Conservation (phyloP, 257 asterid genomes). For the Nicotiana benthamiana region DNA sequence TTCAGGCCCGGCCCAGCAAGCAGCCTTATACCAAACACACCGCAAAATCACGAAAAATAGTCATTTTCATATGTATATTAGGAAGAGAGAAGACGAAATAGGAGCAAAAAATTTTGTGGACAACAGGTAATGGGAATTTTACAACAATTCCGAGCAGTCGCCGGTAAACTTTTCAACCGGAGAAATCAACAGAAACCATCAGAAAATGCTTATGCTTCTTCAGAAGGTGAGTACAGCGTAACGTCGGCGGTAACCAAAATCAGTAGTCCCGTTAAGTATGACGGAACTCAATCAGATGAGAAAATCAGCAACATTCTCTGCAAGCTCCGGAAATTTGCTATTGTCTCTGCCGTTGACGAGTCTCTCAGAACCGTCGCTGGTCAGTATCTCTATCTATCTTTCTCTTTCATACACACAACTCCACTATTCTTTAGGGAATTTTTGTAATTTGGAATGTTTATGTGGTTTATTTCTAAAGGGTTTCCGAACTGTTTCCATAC, state of each 20-base stretch:
- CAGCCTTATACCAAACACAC: no score
- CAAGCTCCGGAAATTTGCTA: conserved; percentile 45
- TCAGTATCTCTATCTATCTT: background rate
- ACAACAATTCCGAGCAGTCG: conserved; percentile 16
- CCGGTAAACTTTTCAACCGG: conserved; percentile 14
- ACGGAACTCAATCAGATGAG: conserved; percentile 22
- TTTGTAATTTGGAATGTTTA: background rate
- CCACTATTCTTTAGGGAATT: background rate
- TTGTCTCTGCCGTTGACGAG: conserved; percentile 46
- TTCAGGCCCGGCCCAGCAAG: no score
- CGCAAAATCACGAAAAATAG: background rate
- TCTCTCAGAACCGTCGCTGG: conserved; percentile 40
- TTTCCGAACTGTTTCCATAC: no score
- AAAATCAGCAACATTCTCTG: conserved; percentile 24
- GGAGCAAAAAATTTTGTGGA: background rate
- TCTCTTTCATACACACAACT: background rate
- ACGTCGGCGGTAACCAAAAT: background rate
- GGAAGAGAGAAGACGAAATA: background rate
- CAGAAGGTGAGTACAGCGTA: background rate
- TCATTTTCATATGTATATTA: background rate
- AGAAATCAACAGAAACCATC: conserved; percentile 1
- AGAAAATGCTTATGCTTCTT: background rate
- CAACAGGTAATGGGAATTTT: background rate
- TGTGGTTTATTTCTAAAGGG: background rate
- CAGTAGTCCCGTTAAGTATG: conserved; percentile 4